Conservation (phyloP, 768 basidiomycete species). For the Boletus sp. region DNA sequence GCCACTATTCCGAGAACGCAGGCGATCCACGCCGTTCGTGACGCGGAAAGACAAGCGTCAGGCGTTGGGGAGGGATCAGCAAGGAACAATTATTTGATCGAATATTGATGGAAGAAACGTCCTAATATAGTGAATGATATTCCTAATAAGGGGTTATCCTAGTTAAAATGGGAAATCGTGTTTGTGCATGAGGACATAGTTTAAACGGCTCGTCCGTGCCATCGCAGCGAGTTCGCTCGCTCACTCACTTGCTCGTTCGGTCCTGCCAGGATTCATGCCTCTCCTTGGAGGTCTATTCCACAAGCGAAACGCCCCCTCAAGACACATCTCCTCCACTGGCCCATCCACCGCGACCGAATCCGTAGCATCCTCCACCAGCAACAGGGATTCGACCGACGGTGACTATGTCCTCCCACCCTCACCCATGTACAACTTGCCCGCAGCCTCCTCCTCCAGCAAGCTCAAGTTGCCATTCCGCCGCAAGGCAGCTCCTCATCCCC, state of each 20-base stretch:
- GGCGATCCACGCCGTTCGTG: not conserved
- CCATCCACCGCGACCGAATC: slow-evolving; percentile 12
- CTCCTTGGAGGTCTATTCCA: slow-evolving; percentile 29
- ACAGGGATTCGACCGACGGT: slow-evolving; percentile 27
- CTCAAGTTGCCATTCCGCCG: slow-evolving; percentile 45
- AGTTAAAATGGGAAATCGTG: not conserved
- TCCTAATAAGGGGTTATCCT: slow-evolving; percentile 14
- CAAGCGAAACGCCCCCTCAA: slow-evolving; percentile 14
- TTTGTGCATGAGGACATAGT: slow-evolving; percentile 9
- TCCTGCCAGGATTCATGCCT: slow-evolving; percentile 16
- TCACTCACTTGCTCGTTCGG: not conserved
- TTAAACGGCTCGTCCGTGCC: slow-evolving; percentile 1
- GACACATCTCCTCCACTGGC: not conserved
- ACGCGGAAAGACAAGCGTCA: not conserved
- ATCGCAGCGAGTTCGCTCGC: not conserved
- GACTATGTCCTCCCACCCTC: slow-evolving; percentile 26
- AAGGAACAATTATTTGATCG: slow-evolving; percentile 7
- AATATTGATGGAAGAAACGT: slow-evolving; percentile 2
- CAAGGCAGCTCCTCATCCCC: slow-evolving; percentile 23
- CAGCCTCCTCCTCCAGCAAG: slow-evolving; percentile 40
- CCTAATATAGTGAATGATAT: not conserved
- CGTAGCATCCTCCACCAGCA: slow-evolving; percentile 12
- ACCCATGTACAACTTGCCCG: slow-evolving; percentile 22
- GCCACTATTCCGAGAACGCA: not conserved
- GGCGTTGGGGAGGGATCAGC: not conserved